These are phyloP conservation scores for Hydrangea macrophylla DNA, from an alignment of 148 eudicot species.

Conservation along the genomic window DNA sequence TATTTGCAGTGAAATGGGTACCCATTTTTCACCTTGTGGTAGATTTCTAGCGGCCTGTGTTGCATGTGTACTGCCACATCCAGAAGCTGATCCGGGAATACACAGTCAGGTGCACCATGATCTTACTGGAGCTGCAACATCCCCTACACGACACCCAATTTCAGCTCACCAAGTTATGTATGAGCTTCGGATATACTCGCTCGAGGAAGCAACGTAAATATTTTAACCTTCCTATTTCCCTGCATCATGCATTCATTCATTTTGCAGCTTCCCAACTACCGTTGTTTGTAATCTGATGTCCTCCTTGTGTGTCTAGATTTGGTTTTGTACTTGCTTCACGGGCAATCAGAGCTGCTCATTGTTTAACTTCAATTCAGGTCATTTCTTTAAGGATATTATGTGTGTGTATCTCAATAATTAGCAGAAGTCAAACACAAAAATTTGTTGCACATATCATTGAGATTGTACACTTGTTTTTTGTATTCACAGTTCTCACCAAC, in stretches of 20 bases:
- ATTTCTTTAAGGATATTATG: slow-evolving; percentile 12
- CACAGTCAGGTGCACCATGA: slow-evolving; percentile 60
- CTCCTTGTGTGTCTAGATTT: slow-evolving; percentile 44
- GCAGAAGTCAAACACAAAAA: too few species aligned
- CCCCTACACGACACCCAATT: slow-evolving; percentile 96
- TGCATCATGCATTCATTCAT: background rate
- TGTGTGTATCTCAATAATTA: too few species aligned
- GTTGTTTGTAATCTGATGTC: slow-evolving; percentile 4
- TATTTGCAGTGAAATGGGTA: slow-evolving; percentile 96
- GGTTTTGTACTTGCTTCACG: slow-evolving; percentile 91
- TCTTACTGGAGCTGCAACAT: slow-evolving; percentile 55
- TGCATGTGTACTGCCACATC: slow-evolving; percentile 78
- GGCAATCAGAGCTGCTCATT: slow-evolving; percentile 97
- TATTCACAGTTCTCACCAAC: slow-evolving; percentile 90
- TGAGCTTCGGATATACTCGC: slow-evolving; percentile 95
- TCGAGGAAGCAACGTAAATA: slow-evolving; percentile 93
- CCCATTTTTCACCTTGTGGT: slow-evolving; percentile 99
- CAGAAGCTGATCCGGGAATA: slow-evolving; percentile 66
- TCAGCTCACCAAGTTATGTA: slow-evolving; percentile 89
- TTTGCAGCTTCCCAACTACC: background rate
- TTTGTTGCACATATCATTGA: background rate
- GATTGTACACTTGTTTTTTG: slow-evolving; percentile 1
- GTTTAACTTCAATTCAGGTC: slow-evolving; percentile 99
- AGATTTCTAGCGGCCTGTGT: slow-evolving; percentile 97
- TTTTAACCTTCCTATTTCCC: slow-evolving; percentile 3